phyloP scores from a whole-genome alignment of 2,329 filamentous ascomycete genomes.

The Arthrobotrys megalospora region DNA sequence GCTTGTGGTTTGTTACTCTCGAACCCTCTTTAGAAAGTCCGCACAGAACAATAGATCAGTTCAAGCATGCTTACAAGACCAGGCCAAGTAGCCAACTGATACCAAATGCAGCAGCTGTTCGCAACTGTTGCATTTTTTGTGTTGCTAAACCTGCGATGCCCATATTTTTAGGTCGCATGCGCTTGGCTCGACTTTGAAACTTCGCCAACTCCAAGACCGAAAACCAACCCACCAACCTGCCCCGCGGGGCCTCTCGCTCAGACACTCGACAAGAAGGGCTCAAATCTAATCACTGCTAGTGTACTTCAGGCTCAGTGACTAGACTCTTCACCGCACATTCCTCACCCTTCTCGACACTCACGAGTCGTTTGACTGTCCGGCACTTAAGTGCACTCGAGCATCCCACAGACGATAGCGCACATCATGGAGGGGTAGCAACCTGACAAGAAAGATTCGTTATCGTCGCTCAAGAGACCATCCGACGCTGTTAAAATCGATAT shows the following conservation, averaged over 20 bases:
- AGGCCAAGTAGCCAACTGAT: no score
- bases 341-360: neutral
- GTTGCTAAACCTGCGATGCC: constrained; percentile 11
- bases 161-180: constrained; percentile 24
- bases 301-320: neutral
- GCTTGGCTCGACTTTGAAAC: constrained; percentile 10
- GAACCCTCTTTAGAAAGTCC: no score
- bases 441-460: constrained; percentile 7
- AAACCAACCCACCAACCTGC: constrained; percentile 21
- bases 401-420: neutral
- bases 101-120: no score
- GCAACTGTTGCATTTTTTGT: constrained; percentile 14
- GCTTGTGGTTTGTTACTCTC: no score
- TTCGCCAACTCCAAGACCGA: neutral
- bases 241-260: constrained; percentile 22
- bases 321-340: neutral
- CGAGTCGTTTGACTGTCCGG: neutral
- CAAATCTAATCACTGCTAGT: neutral
- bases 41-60: no score
- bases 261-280: neutral
- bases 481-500: neutral
- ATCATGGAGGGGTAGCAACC: constrained; percentile 47
- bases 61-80: no score
- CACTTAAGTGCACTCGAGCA: neutral
- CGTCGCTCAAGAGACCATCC: neutral